Evolutionary conservation across 106 monocot species (phyloP), one percentile per base, ranked within the genome.

Genomic region (Vanilla planifolia): DNA sequence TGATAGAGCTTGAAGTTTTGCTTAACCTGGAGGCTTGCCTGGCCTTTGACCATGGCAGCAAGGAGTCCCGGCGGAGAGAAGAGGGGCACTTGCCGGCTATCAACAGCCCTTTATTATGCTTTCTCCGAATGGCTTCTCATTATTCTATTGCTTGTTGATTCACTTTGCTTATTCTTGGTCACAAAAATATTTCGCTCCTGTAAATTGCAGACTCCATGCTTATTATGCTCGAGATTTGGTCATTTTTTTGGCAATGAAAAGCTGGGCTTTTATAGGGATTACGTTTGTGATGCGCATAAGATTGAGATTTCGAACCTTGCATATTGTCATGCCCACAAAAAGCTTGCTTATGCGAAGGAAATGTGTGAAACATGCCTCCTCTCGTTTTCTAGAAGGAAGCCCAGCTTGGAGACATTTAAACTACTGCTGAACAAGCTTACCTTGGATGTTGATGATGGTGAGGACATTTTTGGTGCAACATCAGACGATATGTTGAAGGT

Each of bases 161-260:
- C 78, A 1, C 55, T 81, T 13, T 71, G 70, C 24, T 79, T 79
- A 64, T 91, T 77, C 51, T 17, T 91, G 20, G 77, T 77, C 33
- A 73, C 84, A 15, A 91, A 75, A 59, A 79, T 98, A 62, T 84
- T 86, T 43, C 70, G 51, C 32, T 43, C 55, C 43, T 84, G 75
- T 51, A 79, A 79, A 64, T 71, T 98, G 57, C 90, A 76, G 55
- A 68, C 62, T 3, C 96, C 96, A 19, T 98, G 96, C 33, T 66
- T 85, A 15, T 51, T 91, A 13, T 98, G 96, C 74, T 88, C 96
- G 24, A 87, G 81, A 62, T 70, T 98, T 3, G 84, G 88, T 62
- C 81, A 81, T 59, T 39, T 90, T n/a, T 22, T 96, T 57, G 86
- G 83, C 20, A 37, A 63, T 53, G 83, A 84, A 48, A 68, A 63